phyloP scores from a whole-genome alignment of 2,329 filamentous ascomycete species.

The Fusarium clavum region DNA sequence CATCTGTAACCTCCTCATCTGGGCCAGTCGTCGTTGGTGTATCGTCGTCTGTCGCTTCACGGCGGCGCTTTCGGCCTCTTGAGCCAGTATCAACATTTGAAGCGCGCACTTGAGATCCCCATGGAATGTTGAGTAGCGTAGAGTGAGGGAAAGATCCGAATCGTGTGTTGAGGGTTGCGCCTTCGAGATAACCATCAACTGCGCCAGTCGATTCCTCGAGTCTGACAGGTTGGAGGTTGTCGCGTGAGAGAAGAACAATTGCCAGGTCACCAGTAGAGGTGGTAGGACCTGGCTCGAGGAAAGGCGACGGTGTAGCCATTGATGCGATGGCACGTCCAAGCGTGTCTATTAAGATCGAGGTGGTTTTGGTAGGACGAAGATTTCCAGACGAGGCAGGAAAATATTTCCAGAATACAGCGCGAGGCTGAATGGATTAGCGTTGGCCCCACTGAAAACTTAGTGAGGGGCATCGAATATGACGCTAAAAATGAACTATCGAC shows the following conservation, averaged over 20 bases:
- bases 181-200: slow-evolving; percentile 79
- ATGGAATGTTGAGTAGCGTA: slow-evolving; percentile 80
- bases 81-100: slow-evolving; percentile 92
- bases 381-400: slow-evolving; percentile 33
- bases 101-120: slow-evolving; percentile 92
- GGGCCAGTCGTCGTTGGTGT: slow-evolving; percentile 49
- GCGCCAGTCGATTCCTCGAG: slow-evolving; percentile 71
- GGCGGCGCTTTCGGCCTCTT: slow-evolving; percentile 77
- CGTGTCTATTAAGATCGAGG: slow-evolving; percentile 2
- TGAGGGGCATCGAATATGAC: slow-evolving; percentile 33
- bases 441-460: slow-evolving; percentile 31
- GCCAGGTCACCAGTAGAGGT: slow-evolving; percentile 77
- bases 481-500: slow-evolving; percentile 29
- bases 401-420: slow-evolving; percentile 33
- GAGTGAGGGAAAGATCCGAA: slow-evolving; percentile 92
- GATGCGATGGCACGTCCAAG: slow-evolving; percentile 19
- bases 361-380: slow-evolving; percentile 4
- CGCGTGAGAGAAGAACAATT: slow-evolving; percentile 88
- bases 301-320: slow-evolving; percentile 73
- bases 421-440: slow-evolving; percentile 36
- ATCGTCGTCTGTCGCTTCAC: slow-evolving; percentile 60
- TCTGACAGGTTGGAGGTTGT: slow-evolving; percentile 82
- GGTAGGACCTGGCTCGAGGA: slow-evolving; percentile 75
- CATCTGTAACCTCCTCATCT: slow-evolving; percentile 50
- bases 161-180: slow-evolving; percentile 86